A percentile compares a stretch with the other conserved stretches of the same genome.
Conservation (phyloP, 805 yeast species). For the Metschnikowia baotianmanensis region DNA sequence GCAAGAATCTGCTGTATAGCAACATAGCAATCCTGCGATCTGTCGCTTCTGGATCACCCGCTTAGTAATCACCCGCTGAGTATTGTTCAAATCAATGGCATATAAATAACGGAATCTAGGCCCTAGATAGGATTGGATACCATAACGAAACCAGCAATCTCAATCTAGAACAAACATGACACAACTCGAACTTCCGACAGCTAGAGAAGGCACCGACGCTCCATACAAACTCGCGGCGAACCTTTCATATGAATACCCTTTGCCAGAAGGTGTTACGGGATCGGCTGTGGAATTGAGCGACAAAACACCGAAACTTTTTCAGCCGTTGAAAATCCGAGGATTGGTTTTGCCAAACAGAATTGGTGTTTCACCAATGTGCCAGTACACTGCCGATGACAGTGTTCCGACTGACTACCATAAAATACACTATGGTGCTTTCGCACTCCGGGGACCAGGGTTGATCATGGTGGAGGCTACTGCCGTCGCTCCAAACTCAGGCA, state of each 20-base stretch:
- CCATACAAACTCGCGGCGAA: constrained; percentile 3
- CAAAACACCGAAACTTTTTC: constrained; percentile 34
- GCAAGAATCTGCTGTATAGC: no score
- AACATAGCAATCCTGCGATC: no score
- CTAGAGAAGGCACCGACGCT: background rate
- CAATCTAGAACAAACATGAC: background rate
- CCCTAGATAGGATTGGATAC: no score
- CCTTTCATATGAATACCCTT: constrained; percentile 3
- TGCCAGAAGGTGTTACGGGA: constrained; percentile 3
- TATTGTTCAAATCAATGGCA: no score
- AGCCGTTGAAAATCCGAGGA: constrained; percentile 44
- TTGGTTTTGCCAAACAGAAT: constrained; percentile 38
- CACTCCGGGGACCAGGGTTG: constrained; percentile 55
- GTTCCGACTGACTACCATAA: constrained; percentile 47
- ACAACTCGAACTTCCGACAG: constrained; percentile 1
- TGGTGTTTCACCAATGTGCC: constrained; percentile 52
- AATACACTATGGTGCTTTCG: constrained; percentile 56
- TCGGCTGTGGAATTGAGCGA: constrained; percentile 1
- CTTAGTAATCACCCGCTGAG: no score
- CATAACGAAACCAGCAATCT: no score
- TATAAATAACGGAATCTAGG: no score
- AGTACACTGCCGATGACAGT: constrained; percentile 40
- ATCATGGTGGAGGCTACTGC: constrained; percentile 60
- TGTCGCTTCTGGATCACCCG: no score
- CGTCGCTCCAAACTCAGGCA: constrained; percentile 37